Evolutionary conservation across 176 grass and related monocot species (phyloP), one percentile per base, ranked within the genome.

Genomic region (Avena eriantha): DNA sequence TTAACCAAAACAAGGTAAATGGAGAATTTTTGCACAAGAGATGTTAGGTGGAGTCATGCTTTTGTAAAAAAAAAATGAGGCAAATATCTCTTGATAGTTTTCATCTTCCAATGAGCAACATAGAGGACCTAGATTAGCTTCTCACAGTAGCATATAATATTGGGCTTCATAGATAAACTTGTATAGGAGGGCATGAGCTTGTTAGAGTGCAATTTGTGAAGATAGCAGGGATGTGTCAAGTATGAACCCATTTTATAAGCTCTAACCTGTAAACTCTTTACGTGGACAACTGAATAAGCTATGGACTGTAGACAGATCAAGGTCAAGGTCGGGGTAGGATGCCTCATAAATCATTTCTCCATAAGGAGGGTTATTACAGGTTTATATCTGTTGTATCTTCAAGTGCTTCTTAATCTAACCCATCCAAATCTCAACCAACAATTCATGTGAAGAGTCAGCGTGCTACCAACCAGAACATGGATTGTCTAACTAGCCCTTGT

Each of bases 121-220:
- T 50, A 48, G 45, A 67, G 76, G 53, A 41, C 23, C 55, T 79
- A 60, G 7, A n/a, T 61, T 79, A 79, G 21, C 33, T 41, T 79
- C 34, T 60, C 34, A 43, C 54, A 2, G 19, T 81, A 67, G 60
- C 60, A 68, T 31, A 51, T 68, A 34, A 82, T n/a, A 69, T 67
- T 69, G 63, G 11, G 63, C 18, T 53, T 50, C 80, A 51, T 69
- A 36, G 63, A 17, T 4, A 82, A 54, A 50, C 10, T 34, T 81
- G 17, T 31, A 81, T 67, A 67, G 45, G 61, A 64, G 3, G 35
- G 39, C 22, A 24, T 47, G 46, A 80, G 68, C 68, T n/a, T 71
- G 68, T 71, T 69, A 71, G 35, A 46, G 53, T 79, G 43, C 68
- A 78, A 8, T 15, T 43, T 79, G 57, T 79, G 34, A 79, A 78